Evolutionary conservation across 1,284 basidiomycete genomes (phyloP), one percentile per base, ranked within the genome.

Genomic region (Ganoderma sp.): DNA sequence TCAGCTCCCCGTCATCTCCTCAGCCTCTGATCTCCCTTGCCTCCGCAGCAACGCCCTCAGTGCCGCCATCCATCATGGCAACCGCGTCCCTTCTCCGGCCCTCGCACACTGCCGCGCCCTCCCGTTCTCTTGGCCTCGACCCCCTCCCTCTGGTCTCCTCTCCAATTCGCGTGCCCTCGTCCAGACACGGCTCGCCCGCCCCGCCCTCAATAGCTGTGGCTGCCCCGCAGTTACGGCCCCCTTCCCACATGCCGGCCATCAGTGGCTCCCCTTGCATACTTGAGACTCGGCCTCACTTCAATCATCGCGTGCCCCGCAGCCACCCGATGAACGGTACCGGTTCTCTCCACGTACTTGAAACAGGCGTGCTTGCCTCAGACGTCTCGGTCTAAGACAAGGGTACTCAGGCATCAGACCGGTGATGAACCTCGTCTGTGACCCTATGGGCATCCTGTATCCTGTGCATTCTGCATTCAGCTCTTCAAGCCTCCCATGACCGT

Each of bases 181-280:
- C 48, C 48, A 50, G 22, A 22, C 48, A 50, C 22, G 48, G 22
- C 22, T 22, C 7, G n/a, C 48, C 48, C 22, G 19, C 48, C 45
- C 19, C 25, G 19, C 45, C 45, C 45, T 48, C 45, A n/a, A 48
- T 48, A 8, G 19, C 15, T 54, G 52, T 28, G 28, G 52, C 52
- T 54, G 15, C 45, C 54, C 54, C 54, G 54, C 56, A 37, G 56
- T 17, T 14, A 48, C 9, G 3, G 45, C 10, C 45, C 45, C 45
- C 45, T 8, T 6, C 56, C 34, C 19, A 9, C 32, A 25, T 52
- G 22, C 22, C 43, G n/a, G 15, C 54, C 61, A 64, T 56, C 43
- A 52, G 39, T 68, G 68, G 67, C 48, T 72, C 65, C 64, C 58
- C 6, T 28, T 34, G 37, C 67, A 65, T 69, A 68, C 65, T 59